Evolutionary conservation across 2,329 filamentous ascomycete species (phyloP).

Genomic region (Trichophyton rubrum): DNA sequence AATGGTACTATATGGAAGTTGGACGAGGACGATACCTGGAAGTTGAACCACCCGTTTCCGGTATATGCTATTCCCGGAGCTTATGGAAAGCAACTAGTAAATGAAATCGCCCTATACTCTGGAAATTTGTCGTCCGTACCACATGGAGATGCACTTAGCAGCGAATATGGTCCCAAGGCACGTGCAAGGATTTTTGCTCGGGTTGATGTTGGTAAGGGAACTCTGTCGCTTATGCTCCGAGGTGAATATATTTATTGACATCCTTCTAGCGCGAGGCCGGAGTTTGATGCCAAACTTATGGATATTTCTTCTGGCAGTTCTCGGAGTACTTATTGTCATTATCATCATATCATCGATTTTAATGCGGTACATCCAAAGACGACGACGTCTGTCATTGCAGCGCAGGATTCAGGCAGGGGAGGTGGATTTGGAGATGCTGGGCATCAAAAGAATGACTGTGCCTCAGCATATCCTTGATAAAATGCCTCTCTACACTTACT

Average conservation of each 20-base stretch:
- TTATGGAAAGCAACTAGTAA: constrained; percentile 56
- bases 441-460: constrained; percentile 70
- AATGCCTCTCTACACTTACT: constrained; percentile 70
- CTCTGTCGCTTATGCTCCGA: neutral
- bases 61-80: constrained; percentile 67
- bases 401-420: constrained; percentile 64
- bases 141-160: constrained; percentile 20
- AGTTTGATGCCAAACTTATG: constrained; percentile 55
- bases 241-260: neutral
- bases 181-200: constrained; percentile 41
- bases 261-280: neutral
- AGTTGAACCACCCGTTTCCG: constrained; percentile 56
- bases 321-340: constrained; percentile 57
- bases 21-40: constrained; percentile 59
- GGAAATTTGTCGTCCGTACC: constrained; percentile 49
- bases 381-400: constrained; percentile 54
- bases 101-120: constrained; percentile 62
- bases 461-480: constrained; percentile 57
- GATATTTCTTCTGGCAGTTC: constrained; percentile 60
- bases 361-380: constrained; percentile 68
- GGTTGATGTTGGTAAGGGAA: constrained; percentile 34
- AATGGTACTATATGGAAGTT: constrained; percentile 59
- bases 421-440: constrained; percentile 73
- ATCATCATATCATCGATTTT: constrained; percentile 53
- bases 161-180: constrained; percentile 29